Base-by-base conservation (phyloP, 1,284 basidiomycete species). In the Porogramme epimiltina region DNA sequence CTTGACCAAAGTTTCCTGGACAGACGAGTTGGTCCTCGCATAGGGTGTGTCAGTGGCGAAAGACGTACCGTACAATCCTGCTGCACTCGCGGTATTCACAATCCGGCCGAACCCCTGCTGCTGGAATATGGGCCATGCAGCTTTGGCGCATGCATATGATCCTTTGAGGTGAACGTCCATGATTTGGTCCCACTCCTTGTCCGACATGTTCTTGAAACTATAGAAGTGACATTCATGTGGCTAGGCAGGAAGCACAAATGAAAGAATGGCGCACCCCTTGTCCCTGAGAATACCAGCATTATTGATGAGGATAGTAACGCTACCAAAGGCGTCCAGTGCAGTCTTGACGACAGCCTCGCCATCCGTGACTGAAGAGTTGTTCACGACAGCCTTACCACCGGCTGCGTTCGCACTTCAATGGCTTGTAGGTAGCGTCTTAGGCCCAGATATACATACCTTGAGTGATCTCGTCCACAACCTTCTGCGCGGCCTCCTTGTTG, bases 121-220 rank as follows among this genome's bases (percentile, higher is more conserved):
- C 64, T 93, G 84, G 81, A 99, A 97, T 69, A 92, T 75, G 2
- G 95, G 94, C 97, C 96, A 99, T 28, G 87, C 94, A 40, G 97
- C 96, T 70, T 95, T 96, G 39, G 93, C 91, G 72, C 94, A 97
- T n/a, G 93, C 79, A 72, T 87, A 99, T 0, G 96, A 88, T 47
- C 95, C 96, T 73, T 95, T 97, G 58, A 99, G 76, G 70, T 99
- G 97, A 19, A 99, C 95, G 20, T 89, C 85, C 48, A 84, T 80
- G 57, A 98, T 81, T 56, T 90, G 82, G 65, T 96, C 93, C 79
- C 88, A 95, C 62, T 95, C 92, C 64, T 85, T 79, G 69, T 95
- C 93, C 3, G 87, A 77, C 90, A 96, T 94, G 72, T 94, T 95
- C 77, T 90, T 93, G 79, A 95, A 93, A 19, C 89, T 91, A 47